A percentile compares a stretch with the other conserved stretches of the same genome.
phyloP scores from a whole-genome alignment of 179 eudicot species.

The Beta corolliflora region DNA sequence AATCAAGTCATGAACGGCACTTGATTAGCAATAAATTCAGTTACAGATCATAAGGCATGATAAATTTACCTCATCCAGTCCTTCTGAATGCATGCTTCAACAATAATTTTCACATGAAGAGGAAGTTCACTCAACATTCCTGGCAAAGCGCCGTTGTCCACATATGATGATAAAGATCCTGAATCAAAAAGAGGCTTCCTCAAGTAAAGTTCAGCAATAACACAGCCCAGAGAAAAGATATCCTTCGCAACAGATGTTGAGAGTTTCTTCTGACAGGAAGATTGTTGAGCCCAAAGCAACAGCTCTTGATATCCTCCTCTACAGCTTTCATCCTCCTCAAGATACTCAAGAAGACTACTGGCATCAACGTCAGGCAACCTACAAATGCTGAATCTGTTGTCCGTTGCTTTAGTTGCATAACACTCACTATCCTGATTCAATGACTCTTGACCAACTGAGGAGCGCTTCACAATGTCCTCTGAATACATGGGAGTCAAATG shows the following conservation, averaged over 20 bases:
- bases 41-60: neutral
- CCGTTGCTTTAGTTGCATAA: conserved; percentile 22
- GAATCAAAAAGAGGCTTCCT: conserved; percentile 80
- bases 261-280: conserved; percentile 33
- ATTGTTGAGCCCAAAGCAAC: conserved; percentile 66
- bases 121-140: conserved; percentile 62
- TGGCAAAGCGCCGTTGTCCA: conserved; percentile 60
- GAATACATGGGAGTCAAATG: conserved; percentile 70
- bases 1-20: conserved; percentile 1
- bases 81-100: conserved; percentile 78
- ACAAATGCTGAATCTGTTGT: conserved; percentile 24
- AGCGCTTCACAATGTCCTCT: conserved; percentile 32
- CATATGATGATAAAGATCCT: conserved; percentile 51
- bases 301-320: conserved; percentile 74
- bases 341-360: conserved; percentile 60
- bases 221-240: conserved; percentile 87
- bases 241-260: conserved; percentile 59
- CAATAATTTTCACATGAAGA: conserved; percentile 55
- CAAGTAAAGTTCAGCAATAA: conserved; percentile 85
- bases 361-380: conserved; percentile 39
- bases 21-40: conserved; percentile 2
- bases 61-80: conserved; percentile 67
- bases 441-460: conserved; percentile 30
- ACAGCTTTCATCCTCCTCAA: conserved; percentile 62
- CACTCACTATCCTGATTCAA: conserved; percentile 26